Evolutionary conservation across 176 grass and related monocot genomes (phyloP), one percentile per base, ranked within the genome.

Genomic region (Hsuehochloa calcarea): DNA sequence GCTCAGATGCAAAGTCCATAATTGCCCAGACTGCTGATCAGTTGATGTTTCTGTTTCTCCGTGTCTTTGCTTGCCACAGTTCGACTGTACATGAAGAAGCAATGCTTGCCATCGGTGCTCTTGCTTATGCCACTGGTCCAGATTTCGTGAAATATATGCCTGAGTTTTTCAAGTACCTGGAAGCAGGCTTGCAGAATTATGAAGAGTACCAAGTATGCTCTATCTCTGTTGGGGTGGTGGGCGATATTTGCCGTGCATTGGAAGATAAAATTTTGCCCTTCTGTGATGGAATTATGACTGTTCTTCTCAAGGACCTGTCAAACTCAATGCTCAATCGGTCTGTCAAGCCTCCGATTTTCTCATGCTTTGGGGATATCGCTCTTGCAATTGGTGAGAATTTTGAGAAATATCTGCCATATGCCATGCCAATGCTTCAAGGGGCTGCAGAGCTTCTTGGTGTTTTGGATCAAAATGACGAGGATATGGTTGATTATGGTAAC

Each of bases 161-260:
- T 11, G 86, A 92, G 69, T 94, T 97, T 74, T 97, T 89, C 73
- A 97, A 75, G 51, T 94, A 92, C 79, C 74, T 97, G 16, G 94
- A 97, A 74, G 91, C 89, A 80, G 94, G 92, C 65, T 87, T 94
- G 46, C 90, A 92, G 78, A 94, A 97, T 87, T 89, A 89, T 84
- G 94, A 97, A 80, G 92, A 97, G 63, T 94, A 97, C 58, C 90
- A 97, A 83, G 94, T 97, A 44, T 97, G 94, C 51, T 94, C 90
- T 44, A 94, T 92, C 78, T 97, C 90, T 74, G 92, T 97, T 4
- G 94, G 90, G 26, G 94, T 97, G 74, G 86, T 97, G n/a, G 94
- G 90, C 86, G 94, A 94, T 87, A 92, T 94, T 69, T 92, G 90
- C 35, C 88, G 92, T 82, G 90, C 92, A 34, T 71, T 97, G 70